phyloP scores from a whole-genome alignment of 2,329 filamentous ascomycete species.

The Aureobasidium vineae region DNA sequence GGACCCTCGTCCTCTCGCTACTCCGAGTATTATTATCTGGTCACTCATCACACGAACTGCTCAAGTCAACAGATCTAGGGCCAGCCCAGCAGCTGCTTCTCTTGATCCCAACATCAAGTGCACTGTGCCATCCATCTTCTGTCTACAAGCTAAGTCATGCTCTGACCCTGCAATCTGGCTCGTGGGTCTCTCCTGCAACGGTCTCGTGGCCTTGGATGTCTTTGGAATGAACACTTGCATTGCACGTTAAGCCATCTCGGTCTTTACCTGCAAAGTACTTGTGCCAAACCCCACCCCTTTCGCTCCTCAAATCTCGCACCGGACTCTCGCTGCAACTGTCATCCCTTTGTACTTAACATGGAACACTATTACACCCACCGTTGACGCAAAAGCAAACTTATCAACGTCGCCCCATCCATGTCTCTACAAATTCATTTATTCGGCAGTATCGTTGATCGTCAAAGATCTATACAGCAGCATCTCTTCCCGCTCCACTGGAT shows the following conservation, averaged over 20 bases:
- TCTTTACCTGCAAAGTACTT: not conserved
- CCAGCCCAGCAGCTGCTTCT: not conserved
- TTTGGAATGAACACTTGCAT: constrained; percentile 13
- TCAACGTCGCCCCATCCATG: not conserved
- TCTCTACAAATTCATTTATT: not conserved
- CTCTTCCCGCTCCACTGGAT: not conserved
- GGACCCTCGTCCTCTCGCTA: not conserved
- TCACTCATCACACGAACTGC: not conserved
- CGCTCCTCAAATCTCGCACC: not conserved
- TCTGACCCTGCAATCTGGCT: constrained; percentile 13
- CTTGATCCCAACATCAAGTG: not conserved
- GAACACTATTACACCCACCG: not conserved
- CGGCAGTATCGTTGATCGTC: not conserved
- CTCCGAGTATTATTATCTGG: too few species aligned
- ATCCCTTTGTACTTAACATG: not conserved
- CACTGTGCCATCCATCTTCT: not conserved
- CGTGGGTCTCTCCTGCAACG: not conserved
- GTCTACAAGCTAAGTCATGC: not conserved
- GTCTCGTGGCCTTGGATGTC: not conserved
- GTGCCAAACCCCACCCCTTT: not conserved
- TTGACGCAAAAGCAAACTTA: not conserved
- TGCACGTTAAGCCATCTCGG: constrained; percentile 15
- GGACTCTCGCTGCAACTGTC: not conserved
- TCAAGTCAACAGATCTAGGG: not conserved
- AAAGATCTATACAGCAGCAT: not conserved